Percentiles rank a stretch among this genome's conserved stretches.
Conservation (phyloP, 495 filamentous ascomycete genomes). For the Trichoderma asperelloides region DNA sequence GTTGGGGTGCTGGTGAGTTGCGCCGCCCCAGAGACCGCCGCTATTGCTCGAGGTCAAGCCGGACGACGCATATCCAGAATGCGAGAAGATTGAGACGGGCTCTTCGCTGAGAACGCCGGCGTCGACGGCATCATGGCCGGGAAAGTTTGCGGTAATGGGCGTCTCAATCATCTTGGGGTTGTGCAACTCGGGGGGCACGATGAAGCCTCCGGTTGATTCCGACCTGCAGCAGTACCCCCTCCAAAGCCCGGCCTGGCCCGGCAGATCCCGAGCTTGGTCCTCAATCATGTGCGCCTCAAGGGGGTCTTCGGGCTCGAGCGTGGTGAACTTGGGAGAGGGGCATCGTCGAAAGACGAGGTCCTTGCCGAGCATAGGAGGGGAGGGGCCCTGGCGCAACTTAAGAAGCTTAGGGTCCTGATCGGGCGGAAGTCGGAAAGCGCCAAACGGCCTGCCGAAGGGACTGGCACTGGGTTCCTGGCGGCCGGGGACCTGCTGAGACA, state of each 20-base stretch:
- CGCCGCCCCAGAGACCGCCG: conserved; percentile 11
- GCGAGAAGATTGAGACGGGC: conserved; percentile 12
- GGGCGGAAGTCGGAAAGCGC: conserved; percentile 15
- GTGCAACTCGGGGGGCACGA: conserved; percentile 26
- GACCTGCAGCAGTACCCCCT: conserved; percentile 52
- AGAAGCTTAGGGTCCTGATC: conserved; percentile 18
- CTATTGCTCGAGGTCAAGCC: background rate
- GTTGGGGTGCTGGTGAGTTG: conserved; percentile 19
- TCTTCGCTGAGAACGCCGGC: conserved; percentile 24
- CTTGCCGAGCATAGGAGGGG: conserved; percentile 77
- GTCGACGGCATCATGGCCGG: conserved; percentile 19
- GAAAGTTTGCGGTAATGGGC: conserved; percentile 20
- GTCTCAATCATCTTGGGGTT: conserved; percentile 30
- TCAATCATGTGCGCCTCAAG: conserved; percentile 18
- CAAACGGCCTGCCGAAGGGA: conserved; percentile 28
- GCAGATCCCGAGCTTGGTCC: conserved; percentile 36
- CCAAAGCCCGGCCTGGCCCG: conserved; percentile 50
- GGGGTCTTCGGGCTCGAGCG: conserved; percentile 57
- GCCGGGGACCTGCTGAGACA: background rate
- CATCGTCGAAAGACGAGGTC: conserved; percentile 71
- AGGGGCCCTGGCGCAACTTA: conserved; percentile 37
- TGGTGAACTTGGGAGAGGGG: conserved; percentile 67
- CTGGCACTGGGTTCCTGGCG: conserved; percentile 16
- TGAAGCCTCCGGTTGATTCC: conserved; percentile 24
- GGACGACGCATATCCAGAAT: conserved; percentile 8